Evolutionary conservation across 1,284 basidiomycete species (phyloP).

Genomic region (Moniliophthora roreri): DNA sequence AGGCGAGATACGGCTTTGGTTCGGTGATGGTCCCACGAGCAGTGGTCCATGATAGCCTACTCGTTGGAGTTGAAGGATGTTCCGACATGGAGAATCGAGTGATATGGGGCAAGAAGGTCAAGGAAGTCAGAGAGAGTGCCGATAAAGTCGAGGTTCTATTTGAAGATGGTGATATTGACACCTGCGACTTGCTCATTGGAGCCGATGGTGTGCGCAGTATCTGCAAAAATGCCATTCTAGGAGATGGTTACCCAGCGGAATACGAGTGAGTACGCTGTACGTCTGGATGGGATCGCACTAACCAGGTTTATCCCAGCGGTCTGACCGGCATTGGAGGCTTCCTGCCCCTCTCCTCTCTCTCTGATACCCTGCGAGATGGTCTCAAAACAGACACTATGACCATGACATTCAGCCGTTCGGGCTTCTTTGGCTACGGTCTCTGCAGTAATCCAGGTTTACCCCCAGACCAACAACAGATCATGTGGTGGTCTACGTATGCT

Average conservation of each 20-base stretch:
- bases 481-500: constrained; percentile 42
- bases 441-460: constrained; percentile 16
- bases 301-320: constrained; percentile 22
- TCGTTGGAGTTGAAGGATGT: neutral
- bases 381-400: constrained; percentile 28
- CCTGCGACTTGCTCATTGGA: constrained; percentile 37
- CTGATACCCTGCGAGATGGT: constrained; percentile 24
- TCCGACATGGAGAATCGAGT: constrained; percentile 16
- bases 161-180: constrained; percentile 30
- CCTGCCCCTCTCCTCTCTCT: constrained; percentile 29
- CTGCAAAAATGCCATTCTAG: constrained; percentile 30
- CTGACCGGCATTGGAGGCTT: constrained; percentile 36
- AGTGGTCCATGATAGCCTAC: constrained; percentile 18
- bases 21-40: constrained; percentile 33
- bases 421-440: constrained; percentile 37
- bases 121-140: constrained; percentile 25
- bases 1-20: constrained; percentile 29
- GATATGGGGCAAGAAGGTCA: constrained; percentile 29
- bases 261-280: constrained; percentile 29
- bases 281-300: neutral
- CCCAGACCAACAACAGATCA: constrained; percentile 20
- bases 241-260: constrained; percentile 26
- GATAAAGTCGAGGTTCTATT: constrained; percentile 28
- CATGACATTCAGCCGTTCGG: constrained; percentile 36
- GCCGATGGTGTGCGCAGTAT: constrained; percentile 39